Evolutionary conservation across 495 filamentous ascomycete species (phyloP), one percentile per base, ranked within the genome.

Genomic region (Podospora conica): DNA sequence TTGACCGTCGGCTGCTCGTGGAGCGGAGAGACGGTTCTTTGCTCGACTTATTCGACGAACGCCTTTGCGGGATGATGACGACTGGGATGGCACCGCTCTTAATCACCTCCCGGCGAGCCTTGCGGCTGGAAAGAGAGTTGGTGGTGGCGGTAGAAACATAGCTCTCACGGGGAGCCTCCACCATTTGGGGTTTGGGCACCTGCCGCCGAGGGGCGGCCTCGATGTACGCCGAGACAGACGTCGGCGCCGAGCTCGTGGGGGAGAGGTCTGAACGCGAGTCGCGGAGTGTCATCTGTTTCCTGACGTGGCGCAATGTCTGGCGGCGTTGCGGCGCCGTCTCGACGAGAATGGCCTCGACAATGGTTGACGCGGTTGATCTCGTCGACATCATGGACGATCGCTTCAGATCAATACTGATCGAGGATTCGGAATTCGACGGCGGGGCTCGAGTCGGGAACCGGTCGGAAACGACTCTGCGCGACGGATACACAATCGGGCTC

Each of bases 261-360:
- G 82, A 81, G 20, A 87, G 74, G 72, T 89, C 75, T 74, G 79
- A 74, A 77, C 84, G 71, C 60, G 81, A 78, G 75, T 88, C 80
- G 21, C 84, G 76, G 55, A 86, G 72, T 9, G 74, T 70, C 9
- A 70, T 71, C 58, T 82, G 78, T 64, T 92, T 92, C 69, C 85
- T 86, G 23, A 85, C 86, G 72, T 92, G 90, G 58, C 90, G 86
- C 63, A 93, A 77, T 25, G 83, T 87, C 68, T 84, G 82, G 15
- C 78, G 79, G 57, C 84, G 81, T 64, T 78, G 80, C 54, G 84
- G 86, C 5, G 82, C 80, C 4, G 80, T 78, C 58, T 90, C 87
- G 40, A 91, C 84, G 25, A 91, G 82, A 74, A 90, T 83, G 11
- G 86, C 90, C 75, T 90, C 88, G 18, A 92, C 83, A 5, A 87